A percentile compares a stretch with the other conserved stretches of the same genome.
Evolutionary conservation across 768 basidiomycete species (phyloP).

Genomic region (Phaffia tasmanica): DNA sequence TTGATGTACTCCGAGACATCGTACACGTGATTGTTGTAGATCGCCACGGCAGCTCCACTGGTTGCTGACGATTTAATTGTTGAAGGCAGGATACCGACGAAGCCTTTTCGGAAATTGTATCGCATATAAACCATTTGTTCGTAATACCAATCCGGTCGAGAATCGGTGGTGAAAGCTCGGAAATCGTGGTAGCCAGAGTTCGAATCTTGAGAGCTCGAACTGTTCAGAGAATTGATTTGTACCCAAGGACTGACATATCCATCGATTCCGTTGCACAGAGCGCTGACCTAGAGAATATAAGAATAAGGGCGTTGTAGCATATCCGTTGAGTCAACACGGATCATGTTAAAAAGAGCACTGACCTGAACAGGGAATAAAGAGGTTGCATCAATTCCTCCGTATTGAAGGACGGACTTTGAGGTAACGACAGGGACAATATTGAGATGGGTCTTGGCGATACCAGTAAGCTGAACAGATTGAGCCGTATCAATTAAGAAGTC

Average conservation of each 20-base stretch:
- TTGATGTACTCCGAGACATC: slow-evolving; percentile 72
- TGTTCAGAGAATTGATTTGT: slow-evolving; percentile 60
- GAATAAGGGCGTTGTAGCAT: slow-evolving; percentile 7
- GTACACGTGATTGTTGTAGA: slow-evolving; percentile 78
- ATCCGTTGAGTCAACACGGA: not conserved
- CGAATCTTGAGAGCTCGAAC: slow-evolving; percentile 39
- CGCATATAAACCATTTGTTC: slow-evolving; percentile 82
- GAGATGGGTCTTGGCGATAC: slow-evolving; percentile 45
- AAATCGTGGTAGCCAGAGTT: slow-evolving; percentile 91
- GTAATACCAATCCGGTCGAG: slow-evolving; percentile 96
- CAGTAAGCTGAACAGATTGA: slow-evolving; percentile 12
- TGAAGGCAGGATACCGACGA: slow-evolving; percentile 68
- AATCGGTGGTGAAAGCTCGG: slow-evolving; percentile 68
- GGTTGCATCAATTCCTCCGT: slow-evolving; percentile 66
- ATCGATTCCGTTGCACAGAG: slow-evolving; percentile 75
- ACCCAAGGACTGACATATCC: slow-evolving; percentile 79
- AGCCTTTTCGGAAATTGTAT: slow-evolving; percentile 75
- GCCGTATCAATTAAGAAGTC: not conserved
- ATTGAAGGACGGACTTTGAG: slow-evolving; percentile 61
- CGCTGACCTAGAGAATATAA: slow-evolving; percentile 51
- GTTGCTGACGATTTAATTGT: slow-evolving; percentile 61
- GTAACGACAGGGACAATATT: slow-evolving; percentile 63
- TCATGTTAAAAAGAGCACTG: slow-evolving; percentile 25
- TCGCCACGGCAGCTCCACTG: slow-evolving; percentile 51
- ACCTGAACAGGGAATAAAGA: slow-evolving; percentile 90